Percentiles rank a stretch among this genome's conserved stretches.
Evolutionary conservation across 148 eudicot genomes (phyloP).

Genomic region (Salicornia ramosissima): DNA sequence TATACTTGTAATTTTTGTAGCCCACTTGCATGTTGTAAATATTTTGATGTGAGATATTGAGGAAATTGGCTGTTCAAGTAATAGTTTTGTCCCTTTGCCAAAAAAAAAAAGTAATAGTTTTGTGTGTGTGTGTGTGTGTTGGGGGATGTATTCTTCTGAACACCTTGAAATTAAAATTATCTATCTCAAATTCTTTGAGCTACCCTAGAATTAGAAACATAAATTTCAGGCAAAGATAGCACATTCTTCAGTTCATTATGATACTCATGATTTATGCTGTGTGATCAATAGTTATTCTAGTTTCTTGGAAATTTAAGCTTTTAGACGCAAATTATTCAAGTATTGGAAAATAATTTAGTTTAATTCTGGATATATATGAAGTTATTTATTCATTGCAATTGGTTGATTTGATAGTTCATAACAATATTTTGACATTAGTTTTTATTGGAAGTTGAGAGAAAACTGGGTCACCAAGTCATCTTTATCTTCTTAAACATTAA

Average conservation of each 20-base stretch:
- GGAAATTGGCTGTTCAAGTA: neutral
- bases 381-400: neutral
- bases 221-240: neutral
- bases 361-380: neutral
- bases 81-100: neutral
- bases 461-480: neutral
- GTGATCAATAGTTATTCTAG: neutral
- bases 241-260: neutral
- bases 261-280: constrained; percentile 3
- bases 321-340: neutral
- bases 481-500: neutral
- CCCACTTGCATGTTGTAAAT: too few species aligned
- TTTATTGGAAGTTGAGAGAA: neutral
- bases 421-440: neutral
- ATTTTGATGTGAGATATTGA: neutral
- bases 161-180: neutral
- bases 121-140: neutral
- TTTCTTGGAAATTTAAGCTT: neutral
- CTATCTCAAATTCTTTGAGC: neutral
- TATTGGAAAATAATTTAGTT: neutral
- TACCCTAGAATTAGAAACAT: neutral
- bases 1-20: too few species aligned
- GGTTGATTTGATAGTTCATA: neutral
- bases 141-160: neutral
- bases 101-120: neutral